These are phyloP conservation scores for Baeospora myosura DNA, from an alignment of 1,284 basidiomycete species.

Conservation along the genomic window DNA sequence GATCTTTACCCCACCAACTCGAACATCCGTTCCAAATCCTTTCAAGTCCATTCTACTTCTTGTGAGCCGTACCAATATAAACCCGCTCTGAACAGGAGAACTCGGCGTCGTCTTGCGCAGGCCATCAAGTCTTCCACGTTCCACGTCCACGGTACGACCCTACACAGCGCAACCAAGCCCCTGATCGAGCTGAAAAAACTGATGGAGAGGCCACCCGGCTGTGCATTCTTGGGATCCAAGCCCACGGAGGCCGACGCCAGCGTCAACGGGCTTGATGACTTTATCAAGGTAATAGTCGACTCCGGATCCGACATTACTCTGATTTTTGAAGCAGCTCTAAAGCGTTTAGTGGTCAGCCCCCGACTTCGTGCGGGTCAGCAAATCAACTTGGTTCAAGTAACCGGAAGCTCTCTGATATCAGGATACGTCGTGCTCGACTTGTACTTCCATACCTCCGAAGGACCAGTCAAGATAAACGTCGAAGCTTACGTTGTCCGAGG, in stretches of 20 bases:
- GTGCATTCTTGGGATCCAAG: constrained; percentile 14
- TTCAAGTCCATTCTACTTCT: neutral
- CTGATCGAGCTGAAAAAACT: constrained; percentile 3
- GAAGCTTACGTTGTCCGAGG: constrained; percentile 23
- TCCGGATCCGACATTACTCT: constrained; percentile 19
- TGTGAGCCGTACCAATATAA: neutral
- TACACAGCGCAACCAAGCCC: constrained; percentile 8
- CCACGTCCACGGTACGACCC: constrained; percentile 7
- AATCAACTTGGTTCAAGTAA: constrained; percentile 20
- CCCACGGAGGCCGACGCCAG: constrained; percentile 12
- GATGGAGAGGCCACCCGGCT: constrained; percentile 17
- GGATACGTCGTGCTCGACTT: constrained; percentile 19
- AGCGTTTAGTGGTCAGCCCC: constrained; percentile 7
- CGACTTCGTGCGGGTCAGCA: constrained; percentile 15
- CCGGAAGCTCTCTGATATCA: constrained; percentile 18
- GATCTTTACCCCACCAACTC: too few species aligned
- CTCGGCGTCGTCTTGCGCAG: constrained; percentile 1
- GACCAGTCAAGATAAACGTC: constrained; percentile 19
- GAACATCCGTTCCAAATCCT: too few species aligned
- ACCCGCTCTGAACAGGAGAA: constrained; percentile 1
- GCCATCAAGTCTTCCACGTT: neutral
- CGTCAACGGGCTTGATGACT: constrained; percentile 7
- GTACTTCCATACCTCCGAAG: constrained; percentile 17
- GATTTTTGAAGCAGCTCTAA: constrained; percentile 15
- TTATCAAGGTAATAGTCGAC: constrained; percentile 9